A percentile compares a stretch with the other conserved stretches of the same genome.
Conservation (phyloP, 1,284 basidiomycete genomes). For the Dichomitus squalens region DNA sequence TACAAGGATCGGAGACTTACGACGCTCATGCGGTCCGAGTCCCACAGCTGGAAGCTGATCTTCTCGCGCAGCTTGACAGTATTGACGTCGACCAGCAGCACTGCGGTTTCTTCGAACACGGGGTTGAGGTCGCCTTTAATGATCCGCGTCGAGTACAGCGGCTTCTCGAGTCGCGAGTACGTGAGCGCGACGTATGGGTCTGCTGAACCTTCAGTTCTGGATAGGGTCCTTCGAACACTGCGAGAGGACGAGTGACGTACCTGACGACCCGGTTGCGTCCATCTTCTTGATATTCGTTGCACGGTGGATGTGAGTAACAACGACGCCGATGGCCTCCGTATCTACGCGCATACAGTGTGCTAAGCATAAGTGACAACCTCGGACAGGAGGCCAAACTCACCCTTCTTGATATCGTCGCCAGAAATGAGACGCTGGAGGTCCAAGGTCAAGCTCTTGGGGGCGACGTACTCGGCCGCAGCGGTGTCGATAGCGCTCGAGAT, state of each 20-base stretch:
- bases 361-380: not conserved
- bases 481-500: slow-evolving; percentile 78
- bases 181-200: slow-evolving; percentile 41
- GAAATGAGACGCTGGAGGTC: slow-evolving; percentile 72
- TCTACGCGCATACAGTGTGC: slow-evolving; percentile 38
- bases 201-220: slow-evolving; percentile 29
- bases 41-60: slow-evolving; percentile 76
- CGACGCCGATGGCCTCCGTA: slow-evolving; percentile 67
- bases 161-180: slow-evolving; percentile 51
- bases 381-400: slow-evolving; percentile 8
- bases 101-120: slow-evolving; percentile 78
- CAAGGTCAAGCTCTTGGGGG: slow-evolving; percentile 74
- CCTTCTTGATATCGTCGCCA: slow-evolving; percentile 55
- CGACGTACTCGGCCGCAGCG: slow-evolving; percentile 60
- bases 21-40: slow-evolving; percentile 57
- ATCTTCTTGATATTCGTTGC: slow-evolving; percentile 64
- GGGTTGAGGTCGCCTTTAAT: slow-evolving; percentile 68
- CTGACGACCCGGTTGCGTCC: slow-evolving; percentile 63
- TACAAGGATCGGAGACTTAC: slow-evolving; percentile 35
- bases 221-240: not conserved
- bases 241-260: slow-evolving; percentile 41
- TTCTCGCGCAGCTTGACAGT: slow-evolving; percentile 72
- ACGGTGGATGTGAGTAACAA: slow-evolving; percentile 69
- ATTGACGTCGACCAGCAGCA: slow-evolving; percentile 70
- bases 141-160: slow-evolving; percentile 75